Base-by-base conservation (phyloP, 345 rosid species). In the Turnera subulata region DNA sequence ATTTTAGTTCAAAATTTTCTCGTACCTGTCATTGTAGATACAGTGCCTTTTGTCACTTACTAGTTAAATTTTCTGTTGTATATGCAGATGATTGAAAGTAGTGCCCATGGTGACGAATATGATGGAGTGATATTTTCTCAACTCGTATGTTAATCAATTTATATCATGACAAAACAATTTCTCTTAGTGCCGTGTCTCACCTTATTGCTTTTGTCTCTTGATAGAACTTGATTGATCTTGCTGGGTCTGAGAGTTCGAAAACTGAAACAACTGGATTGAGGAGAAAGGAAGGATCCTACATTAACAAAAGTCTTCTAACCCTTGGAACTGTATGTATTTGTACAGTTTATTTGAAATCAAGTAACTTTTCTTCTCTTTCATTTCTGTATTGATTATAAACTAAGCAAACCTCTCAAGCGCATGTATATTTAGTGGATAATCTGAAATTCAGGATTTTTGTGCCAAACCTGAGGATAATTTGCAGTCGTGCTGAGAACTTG, bases 181-280 rank as follows among this genome's bases (percentile, higher is more conserved):
- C 23, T 55, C 46, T 59, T 37, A 33, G 42, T 45, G 40, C 6
- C 33, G 23, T 49, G 38, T 6, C 45, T 66, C 37, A 52, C 67
- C 47, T 47, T 50, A 51, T 38, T 29, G 32, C 37, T 11, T 70
- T 50, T 16, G 62, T 64, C 24, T 46, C 62, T 68, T 71, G 51
- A 50, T 77, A 94, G 99, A 94, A 94, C 83, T 77, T 94, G 84
- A 94, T 94, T 38, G 99, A 94, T 73, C 82, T 94, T 49, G 99
- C 99, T 69, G 99, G 99, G 70, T 94, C 99, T 53, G 99, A 94
- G 83, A 94, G 99, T 76, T 90, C 99, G 63, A 94, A 94, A 80
- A 90, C 99, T 15, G 99, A 94, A 78, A 94, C 99, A 62, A 90
- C 95, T 64, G 99, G 99, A 56, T 53, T 94, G 50, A 71, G 99